Percentiles rank a stretch among this genome's conserved stretches.
Evolutionary conservation across 495 filamentous ascomycete genomes (phyloP).

Genomic region (Xylaria longipes): DNA sequence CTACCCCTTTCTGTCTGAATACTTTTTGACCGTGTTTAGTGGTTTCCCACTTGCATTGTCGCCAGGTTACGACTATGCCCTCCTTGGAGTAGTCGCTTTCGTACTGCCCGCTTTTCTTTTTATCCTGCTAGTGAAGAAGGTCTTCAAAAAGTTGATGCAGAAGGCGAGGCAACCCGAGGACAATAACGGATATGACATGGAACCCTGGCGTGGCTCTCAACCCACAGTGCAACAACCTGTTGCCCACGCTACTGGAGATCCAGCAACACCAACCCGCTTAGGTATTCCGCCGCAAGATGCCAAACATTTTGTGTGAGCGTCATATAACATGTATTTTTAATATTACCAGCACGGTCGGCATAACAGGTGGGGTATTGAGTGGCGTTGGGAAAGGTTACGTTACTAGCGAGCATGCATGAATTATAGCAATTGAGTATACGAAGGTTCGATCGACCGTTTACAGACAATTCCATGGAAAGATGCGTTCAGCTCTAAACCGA

Average conservation of each 20-base stretch:
- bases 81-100: slow-evolving; percentile 41
- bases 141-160: slow-evolving; percentile 28
- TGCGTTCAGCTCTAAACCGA: neutral
- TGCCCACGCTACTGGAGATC: neutral
- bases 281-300: neutral
- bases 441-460: neutral
- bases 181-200: slow-evolving; percentile 32
- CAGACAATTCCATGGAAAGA: neutral
- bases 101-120: slow-evolving; percentile 38
- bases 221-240: slow-evolving; percentile 3
- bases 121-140: slow-evolving; percentile 30
- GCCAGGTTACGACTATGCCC: slow-evolving; percentile 42
- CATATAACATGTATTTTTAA: neutral
- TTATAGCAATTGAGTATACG: neutral
- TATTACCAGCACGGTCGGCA: neutral
- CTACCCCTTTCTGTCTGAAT: neutral
- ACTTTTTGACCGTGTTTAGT: slow-evolving; percentile 27
- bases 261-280: neutral
- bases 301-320: slow-evolving; percentile 9
- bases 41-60: slow-evolving; percentile 50
- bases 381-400: neutral
- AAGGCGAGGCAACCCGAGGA: slow-evolving; percentile 30
- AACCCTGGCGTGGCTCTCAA: slow-evolving; percentile 33
- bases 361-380: neutral
- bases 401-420: neutral